A percentile compares a stretch with the other conserved stretches of the same genome.
Conservation (phyloP, 805 yeast genomes). For the Wickerhamiella spandovensis region DNA sequence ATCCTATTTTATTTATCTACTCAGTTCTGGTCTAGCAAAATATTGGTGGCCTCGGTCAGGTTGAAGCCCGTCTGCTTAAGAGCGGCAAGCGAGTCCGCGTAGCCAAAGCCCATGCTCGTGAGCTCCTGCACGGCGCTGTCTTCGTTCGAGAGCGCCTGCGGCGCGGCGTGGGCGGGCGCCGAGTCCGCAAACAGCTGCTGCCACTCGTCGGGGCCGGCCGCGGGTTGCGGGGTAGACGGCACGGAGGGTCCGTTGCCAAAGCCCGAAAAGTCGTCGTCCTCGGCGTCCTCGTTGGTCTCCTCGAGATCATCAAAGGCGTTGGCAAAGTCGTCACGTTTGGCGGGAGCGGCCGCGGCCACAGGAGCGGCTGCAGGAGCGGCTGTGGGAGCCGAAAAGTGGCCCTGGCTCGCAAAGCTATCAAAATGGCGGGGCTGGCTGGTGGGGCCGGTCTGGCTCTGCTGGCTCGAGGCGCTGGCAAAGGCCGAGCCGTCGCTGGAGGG, state of each 20-base stretch:
- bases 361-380: neutral
- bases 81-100: slow-evolving; percentile 52
- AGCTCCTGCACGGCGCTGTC: slow-evolving; percentile 58
- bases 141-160: neutral
- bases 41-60: slow-evolving; percentile 78
- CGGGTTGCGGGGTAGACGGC: slow-evolving; percentile 5
- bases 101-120: slow-evolving; percentile 79
- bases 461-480: neutral
- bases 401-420: neutral
- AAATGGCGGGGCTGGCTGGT: neutral
- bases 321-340: slow-evolving; percentile 19
- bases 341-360: neutral
- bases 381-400: no score
- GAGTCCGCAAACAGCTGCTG: slow-evolving; percentile 82
- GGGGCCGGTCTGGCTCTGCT: neutral
- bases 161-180: slow-evolving; percentile 2
- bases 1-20: neutral
- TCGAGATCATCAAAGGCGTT: slow-evolving; percentile 25
- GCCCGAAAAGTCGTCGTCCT: slow-evolving; percentile 16
- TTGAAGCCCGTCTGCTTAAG: slow-evolving; percentile 58
- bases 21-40: slow-evolving; percentile 40
- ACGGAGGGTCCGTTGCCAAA: slow-evolving; percentile 8
- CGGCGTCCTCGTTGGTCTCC: slow-evolving; percentile 27
- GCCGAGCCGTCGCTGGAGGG: neutral
- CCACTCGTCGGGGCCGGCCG: slow-evolving; percentile 61